These are phyloP conservation scores for Moniliella sp. DNA, from an alignment of 1,284 basidiomycete genomes.

Conservation along the genomic window DNA sequence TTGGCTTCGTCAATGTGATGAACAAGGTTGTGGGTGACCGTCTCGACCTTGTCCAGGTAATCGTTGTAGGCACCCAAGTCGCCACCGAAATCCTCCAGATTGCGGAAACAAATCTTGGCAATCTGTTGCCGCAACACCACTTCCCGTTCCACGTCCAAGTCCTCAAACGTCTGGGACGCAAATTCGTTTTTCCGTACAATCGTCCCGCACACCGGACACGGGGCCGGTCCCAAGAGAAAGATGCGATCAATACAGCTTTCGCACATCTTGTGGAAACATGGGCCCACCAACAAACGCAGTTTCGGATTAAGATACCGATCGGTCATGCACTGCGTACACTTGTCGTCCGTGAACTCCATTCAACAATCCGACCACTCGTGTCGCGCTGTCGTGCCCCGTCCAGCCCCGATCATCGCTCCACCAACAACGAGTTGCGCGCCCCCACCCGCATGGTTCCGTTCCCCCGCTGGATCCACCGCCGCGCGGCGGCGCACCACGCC, in stretches of 20 bases:
- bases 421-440: neutral
- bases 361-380: neutral
- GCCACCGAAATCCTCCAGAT: slow-evolving; percentile 50
- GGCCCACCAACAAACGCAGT: slow-evolving; percentile 69
- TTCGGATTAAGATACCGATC: slow-evolving; percentile 88
- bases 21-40: slow-evolving; percentile 87
- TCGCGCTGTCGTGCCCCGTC: neutral
- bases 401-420: neutral
- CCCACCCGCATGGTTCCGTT: too few relatives aligned
- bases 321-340: slow-evolving; percentile 89
- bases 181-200: slow-evolving; percentile 82
- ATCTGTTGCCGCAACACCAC: slow-evolving; percentile 67
- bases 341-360: slow-evolving; percentile 40
- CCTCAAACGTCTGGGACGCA: slow-evolving; percentile 87
- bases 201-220: slow-evolving; percentile 77
- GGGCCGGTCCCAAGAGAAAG: slow-evolving; percentile 83
- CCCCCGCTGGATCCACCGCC: too few relatives aligned
- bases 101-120: slow-evolving; percentile 49
- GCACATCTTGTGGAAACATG: slow-evolving; percentile 94
- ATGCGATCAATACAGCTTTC: slow-evolving; percentile 66
- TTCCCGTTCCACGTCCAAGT: slow-evolving; percentile 86
- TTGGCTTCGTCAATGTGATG: slow-evolving; percentile 67
- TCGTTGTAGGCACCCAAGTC: slow-evolving; percentile 67
- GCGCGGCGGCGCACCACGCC: too few relatives aligned
- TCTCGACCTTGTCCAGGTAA: slow-evolving; percentile 86